Percentiles rank a stretch among this genome's conserved stretches.
Evolutionary conservation across 306 rosid genomes (phyloP).

Genomic region (Castanea sativa): DNA sequence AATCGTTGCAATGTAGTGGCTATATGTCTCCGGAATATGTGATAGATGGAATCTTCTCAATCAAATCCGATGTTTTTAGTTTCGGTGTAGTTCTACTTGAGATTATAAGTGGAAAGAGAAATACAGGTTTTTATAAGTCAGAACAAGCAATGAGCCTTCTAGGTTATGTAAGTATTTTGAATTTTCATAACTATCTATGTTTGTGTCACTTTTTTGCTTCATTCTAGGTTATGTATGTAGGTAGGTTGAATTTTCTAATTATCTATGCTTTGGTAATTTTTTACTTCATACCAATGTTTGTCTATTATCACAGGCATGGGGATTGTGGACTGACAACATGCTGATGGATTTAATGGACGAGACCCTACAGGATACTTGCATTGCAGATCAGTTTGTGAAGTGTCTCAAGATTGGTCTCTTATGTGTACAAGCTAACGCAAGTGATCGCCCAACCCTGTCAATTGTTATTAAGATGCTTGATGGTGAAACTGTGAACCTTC

Average conservation of each 20-base stretch:
- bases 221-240: too few relatives aligned
- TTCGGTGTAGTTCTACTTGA: slow-evolving; percentile 62
- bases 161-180: slow-evolving; percentile 37
- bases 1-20: slow-evolving; percentile 23
- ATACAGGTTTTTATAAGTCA: slow-evolving; percentile 30
- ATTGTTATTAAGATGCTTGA: slow-evolving; percentile 40
- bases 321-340: too few relatives aligned
- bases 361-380: too few relatives aligned
- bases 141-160: slow-evolving; percentile 41
- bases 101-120: slow-evolving; percentile 25
- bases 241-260: not conserved
- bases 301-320: too few relatives aligned
- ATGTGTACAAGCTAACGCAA: slow-evolving; percentile 51
- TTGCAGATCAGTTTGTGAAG: too few relatives aligned
- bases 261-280: not conserved
- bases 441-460: slow-evolving; percentile 45
- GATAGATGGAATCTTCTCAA: too few relatives aligned
- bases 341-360: too few relatives aligned
- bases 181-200: not conserved
- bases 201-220: too few relatives aligned
- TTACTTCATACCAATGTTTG: too few relatives aligned
- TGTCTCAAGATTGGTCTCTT: slow-evolving; percentile 9
- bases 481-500: slow-evolving; percentile 27
- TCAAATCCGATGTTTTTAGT: slow-evolving; percentile 57
- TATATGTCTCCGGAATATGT: slow-evolving; percentile 28